Percentiles rank a stretch among this genome's conserved stretches.
Evolutionary conservation across 805 yeast species (phyloP).

Genomic region (Yarrowia osloensis): DNA sequence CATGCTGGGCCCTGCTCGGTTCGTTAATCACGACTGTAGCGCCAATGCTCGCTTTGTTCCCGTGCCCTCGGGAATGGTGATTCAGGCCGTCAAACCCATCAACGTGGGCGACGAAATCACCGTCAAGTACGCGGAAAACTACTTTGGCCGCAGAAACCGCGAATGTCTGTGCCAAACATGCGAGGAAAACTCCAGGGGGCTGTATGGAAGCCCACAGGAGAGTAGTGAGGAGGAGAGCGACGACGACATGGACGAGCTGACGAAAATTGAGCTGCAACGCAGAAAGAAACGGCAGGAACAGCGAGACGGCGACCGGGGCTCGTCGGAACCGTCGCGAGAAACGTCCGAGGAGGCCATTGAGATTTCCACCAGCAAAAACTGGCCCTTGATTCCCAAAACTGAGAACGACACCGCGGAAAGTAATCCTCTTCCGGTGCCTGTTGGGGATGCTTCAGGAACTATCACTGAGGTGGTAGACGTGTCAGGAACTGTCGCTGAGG

Average conservation of each 20-base stretch:
- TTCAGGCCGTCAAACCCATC: slow-evolving; percentile 45
- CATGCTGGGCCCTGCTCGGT: slow-evolving; percentile 53
- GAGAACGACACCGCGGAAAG: background rate
- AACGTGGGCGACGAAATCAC: slow-evolving; percentile 52
- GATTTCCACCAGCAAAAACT: slow-evolving; percentile 7
- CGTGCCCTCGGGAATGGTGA: slow-evolving; percentile 40
- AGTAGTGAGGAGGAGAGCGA: slow-evolving; percentile 17
- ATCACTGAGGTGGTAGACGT: no score
- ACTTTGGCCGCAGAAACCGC: slow-evolving; percentile 48
- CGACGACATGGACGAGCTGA: slow-evolving; percentile 21
- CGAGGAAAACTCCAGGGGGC: slow-evolving; percentile 38
- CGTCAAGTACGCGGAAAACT: slow-evolving; percentile 47
- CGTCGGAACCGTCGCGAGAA: background rate
- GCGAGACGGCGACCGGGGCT: background rate
- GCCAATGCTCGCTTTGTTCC: slow-evolving; percentile 47
- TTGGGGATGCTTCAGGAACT: background rate
- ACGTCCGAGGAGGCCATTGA: background rate
- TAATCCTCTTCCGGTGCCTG: background rate
- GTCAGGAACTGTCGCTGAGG: background rate
- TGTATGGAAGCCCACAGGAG: slow-evolving; percentile 9
- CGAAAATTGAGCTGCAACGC: slow-evolving; percentile 1
- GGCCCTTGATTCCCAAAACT: background rate
- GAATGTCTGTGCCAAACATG: slow-evolving; percentile 52
- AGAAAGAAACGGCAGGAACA: background rate
- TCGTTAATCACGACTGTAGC: slow-evolving; percentile 53